Evolutionary conservation across 495 filamentous ascomycete species (phyloP), one percentile per base, ranked within the genome.

Genomic region (Daldinia grandis): DNA sequence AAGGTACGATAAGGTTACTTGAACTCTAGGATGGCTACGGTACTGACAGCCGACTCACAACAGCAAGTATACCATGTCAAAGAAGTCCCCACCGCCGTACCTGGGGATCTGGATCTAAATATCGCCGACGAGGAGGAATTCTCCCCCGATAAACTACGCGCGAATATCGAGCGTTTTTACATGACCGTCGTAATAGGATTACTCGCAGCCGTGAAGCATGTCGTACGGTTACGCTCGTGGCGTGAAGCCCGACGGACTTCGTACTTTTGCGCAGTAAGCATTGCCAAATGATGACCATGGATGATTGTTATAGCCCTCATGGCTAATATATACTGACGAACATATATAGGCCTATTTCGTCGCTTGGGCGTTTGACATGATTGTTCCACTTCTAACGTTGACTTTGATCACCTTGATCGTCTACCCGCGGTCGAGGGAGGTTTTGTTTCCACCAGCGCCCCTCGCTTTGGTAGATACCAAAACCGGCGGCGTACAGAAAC

Each of bases 31-130:
- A 19, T 3, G 0, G 28, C 5, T 14, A 24, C 25, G 15, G 44
- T 24, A 28, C 27, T 53, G 21, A 56, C 17, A 49, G 27, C 49
- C 72, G 62, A 37, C 59, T 0, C 14, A 1, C 4, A 5, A 25
- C 57, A 94, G 92, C 92, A 95, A 91, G 90, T 95, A 78, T 94
- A 94, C 78, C 90, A 95, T 81, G 89, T 95, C 69, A 93, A 93
- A 78, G 90, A 90, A 15, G 82, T 88, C 1, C 77, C 82, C 2
- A 80, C 86, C 10, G 72, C 77, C 24, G 77, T 79, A 0, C 80
- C 81, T 4, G 80, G 80, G 9, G 87, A 88, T 24, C 78, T 97
- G n/a, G 93, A 97, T 78, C 83, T 95, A 12, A 91, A 92, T 61
- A 89, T 92, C 50, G 89, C 91, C 0, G 90, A 93, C 37, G 88